A percentile compares a stretch with the other conserved stretches of the same genome.
These are phyloP conservation scores for Gossypium raimondii DNA, from an alignment of 345 rosid genomes.

Conservation along the genomic window DNA sequence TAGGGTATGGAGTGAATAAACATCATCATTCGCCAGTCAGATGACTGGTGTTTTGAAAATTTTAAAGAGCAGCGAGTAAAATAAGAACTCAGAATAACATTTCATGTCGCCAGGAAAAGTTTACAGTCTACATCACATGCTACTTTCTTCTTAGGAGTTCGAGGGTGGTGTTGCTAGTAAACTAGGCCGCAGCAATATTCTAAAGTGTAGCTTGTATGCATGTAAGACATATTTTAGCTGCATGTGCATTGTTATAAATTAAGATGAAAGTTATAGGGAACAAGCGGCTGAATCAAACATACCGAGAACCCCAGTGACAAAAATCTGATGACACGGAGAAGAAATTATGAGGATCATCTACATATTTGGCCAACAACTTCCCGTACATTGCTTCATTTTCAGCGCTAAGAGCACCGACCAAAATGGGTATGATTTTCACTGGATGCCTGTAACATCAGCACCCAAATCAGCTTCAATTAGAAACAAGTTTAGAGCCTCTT, in stretches of 20 bases:
- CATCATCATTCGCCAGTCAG: too few species aligned
- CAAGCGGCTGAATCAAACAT: conserved; percentile 16
- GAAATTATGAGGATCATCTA: conserved; percentile 84
- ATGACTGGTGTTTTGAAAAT: background rate
- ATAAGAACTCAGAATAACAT: background rate
- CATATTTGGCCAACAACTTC: conserved; percentile 63
- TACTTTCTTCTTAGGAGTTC: background rate
- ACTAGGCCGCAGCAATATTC: background rate
- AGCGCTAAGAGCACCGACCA: conserved; percentile 77
- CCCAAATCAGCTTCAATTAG: conserved; percentile 11
- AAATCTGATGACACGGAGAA: conserved; percentile 96
- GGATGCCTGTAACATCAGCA: conserved; percentile 46
- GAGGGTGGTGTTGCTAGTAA: background rate
- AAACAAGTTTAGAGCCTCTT: background rate
- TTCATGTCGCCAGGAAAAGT: background rate
- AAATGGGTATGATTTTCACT: conserved; percentile 84
- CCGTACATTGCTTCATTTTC: conserved; percentile 92
- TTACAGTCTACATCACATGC: background rate
- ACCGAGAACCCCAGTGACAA: conserved; percentile 99
- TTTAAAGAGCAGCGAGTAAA: background rate
- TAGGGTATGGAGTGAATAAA: background rate
- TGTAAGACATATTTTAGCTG: background rate
- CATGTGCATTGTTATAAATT: background rate
- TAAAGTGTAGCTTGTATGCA: background rate
- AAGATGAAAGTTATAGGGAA: background rate